These are phyloP conservation scores for Mycena leptocephala DNA, from an alignment of 768 basidiomycete genomes.

Conservation along the genomic window DNA sequence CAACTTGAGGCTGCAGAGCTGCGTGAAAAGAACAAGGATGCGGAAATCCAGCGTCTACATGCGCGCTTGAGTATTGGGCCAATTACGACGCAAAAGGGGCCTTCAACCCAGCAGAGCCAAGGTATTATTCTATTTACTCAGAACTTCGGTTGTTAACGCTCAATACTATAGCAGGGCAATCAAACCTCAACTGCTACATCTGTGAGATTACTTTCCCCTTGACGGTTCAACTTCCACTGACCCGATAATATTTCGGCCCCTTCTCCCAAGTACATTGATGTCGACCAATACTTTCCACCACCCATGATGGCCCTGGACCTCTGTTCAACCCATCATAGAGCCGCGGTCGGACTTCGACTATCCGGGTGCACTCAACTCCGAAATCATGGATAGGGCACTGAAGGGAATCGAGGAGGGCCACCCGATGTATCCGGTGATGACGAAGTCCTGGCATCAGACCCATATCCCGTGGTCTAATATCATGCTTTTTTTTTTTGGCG, in stretches of 20 bases:
- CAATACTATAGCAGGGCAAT: background rate
- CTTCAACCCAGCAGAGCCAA: background rate
- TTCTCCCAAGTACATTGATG: background rate
- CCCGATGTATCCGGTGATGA: background rate
- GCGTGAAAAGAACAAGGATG: background rate
- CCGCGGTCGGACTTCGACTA: conserved; percentile 4
- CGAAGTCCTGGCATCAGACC: background rate
- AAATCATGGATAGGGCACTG: background rate
- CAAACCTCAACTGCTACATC: background rate
- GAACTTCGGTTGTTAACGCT: too few relatives aligned
- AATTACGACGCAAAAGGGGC: too few relatives aligned
- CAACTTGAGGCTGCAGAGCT: background rate
- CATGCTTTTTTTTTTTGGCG: background rate
- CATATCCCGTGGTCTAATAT: background rate
- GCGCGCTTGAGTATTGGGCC: too few relatives aligned
- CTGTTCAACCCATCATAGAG: background rate
- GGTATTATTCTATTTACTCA: too few relatives aligned
- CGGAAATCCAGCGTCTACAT: background rate
- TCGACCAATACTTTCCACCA: background rate
- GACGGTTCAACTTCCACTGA: background rate
- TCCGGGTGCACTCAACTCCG: conserved; percentile 3
- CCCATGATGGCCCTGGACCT: background rate
- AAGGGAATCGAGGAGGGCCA: background rate
- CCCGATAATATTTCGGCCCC: background rate
- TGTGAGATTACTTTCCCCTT: background rate